These are phyloP conservation scores for Ceratocystis colombiana DNA, from an alignment of 2,329 filamentous ascomycete species.

Conservation along the genomic window DNA sequence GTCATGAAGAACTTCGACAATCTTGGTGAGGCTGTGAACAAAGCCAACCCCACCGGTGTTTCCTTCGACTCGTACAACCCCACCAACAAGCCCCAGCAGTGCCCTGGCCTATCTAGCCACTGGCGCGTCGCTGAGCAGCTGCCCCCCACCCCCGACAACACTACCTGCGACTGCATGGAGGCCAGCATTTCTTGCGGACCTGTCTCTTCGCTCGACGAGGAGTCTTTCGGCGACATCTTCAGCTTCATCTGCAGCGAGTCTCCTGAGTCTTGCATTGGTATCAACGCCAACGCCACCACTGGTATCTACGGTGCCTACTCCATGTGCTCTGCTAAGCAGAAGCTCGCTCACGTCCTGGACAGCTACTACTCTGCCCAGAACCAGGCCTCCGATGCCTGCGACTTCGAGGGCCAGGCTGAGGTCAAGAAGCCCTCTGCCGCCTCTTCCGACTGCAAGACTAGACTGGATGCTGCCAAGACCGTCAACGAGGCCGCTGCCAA, in stretches of 20 bases:
- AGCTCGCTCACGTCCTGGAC: conserved; percentile 66
- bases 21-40: conserved; percentile 59
- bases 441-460: conserved; percentile 45
- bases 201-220: conserved; percentile 44
- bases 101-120: conserved; percentile 53
- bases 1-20: conserved; percentile 66
- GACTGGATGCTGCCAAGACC: conserved; percentile 54
- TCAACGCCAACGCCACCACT: conserved; percentile 54
- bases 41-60: conserved; percentile 56
- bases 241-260: conserved; percentile 56
- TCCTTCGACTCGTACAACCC: conserved; percentile 59
- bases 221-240: conserved; percentile 61
- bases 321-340: conserved; percentile 61
- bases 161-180: conserved; percentile 81
- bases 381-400: conserved; percentile 50
- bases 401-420: conserved; percentile 58
- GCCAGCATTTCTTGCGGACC: conserved; percentile 62
- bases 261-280: conserved; percentile 52
- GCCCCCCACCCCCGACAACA: conserved; percentile 68
- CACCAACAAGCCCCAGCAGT: conserved; percentile 55
- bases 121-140: conserved; percentile 65
- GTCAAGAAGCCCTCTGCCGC: conserved; percentile 41
- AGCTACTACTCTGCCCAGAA: conserved; percentile 56
- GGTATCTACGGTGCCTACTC: conserved; percentile 67
- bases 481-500: conserved; percentile 40